phyloP scores from a whole-genome alignment of 2,329 filamentous ascomycete species.

The Nemania diffusa region DNA sequence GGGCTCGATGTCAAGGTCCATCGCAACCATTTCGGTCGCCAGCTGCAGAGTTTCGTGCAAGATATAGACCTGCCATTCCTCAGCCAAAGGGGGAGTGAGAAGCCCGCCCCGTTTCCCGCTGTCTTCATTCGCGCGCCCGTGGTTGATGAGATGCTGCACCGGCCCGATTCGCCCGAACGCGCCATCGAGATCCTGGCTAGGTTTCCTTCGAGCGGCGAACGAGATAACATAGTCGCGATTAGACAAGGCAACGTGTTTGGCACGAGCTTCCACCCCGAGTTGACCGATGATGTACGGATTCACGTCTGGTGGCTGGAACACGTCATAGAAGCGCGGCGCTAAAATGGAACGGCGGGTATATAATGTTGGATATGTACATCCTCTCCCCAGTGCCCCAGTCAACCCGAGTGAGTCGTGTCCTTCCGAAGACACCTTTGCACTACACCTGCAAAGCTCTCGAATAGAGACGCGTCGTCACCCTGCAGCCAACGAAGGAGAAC shows the following conservation, averaged over 20 bases:
- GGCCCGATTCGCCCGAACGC: conserved; percentile 33
- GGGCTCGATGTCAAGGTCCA: conserved; percentile 91
- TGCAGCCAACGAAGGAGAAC: conserved; percentile 76
- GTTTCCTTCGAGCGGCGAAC: conserved; percentile 58
- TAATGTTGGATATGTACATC: neutral
- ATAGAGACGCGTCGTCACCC: conserved; percentile 77
- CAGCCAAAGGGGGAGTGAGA: conserved; percentile 39
- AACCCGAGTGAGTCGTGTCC: neutral
- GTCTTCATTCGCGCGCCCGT: conserved; percentile 96
- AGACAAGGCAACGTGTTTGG: conserved; percentile 91
- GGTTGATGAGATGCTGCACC: conserved; percentile 78
- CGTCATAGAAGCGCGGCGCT: conserved; percentile 56
- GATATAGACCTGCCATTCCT: conserved; percentile 79
- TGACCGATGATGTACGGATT: conserved; percentile 88
- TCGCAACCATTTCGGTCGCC: conserved; percentile 93
- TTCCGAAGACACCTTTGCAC: conserved; percentile 32
- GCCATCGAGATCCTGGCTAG: conserved; percentile 63
- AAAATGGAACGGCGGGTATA: conserved; percentile 8
- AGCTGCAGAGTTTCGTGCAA: conserved; percentile 90
- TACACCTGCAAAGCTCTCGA: conserved; percentile 89
- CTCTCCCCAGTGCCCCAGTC: neutral
- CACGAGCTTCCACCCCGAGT: conserved; percentile 94
- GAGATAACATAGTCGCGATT: conserved; percentile 86
- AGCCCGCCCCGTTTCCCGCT: conserved; percentile 71
- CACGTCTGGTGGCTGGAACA: conserved; percentile 93